Evolutionary conservation across 2,329 filamentous ascomycete species (phyloP), one percentile per base, ranked within the genome.

Genomic region (Alternaria metachromatica): DNA sequence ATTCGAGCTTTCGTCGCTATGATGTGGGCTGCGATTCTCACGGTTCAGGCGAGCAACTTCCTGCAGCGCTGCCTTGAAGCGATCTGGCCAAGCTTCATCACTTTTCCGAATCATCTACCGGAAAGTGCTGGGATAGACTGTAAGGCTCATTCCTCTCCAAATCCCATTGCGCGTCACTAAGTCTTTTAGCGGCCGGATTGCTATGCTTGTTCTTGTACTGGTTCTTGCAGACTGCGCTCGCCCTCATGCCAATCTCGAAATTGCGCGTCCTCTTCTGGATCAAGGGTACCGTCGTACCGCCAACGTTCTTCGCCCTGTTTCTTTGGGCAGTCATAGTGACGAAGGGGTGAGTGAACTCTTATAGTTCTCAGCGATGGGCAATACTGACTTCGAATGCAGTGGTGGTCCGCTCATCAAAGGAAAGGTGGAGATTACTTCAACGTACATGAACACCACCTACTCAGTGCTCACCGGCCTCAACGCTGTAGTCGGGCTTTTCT

Each of bases 151-250:
- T n/a, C n/a, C n/a, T n/a, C n/a, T n/a, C n/a, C n/a, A n/a, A n/a
- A n/a, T n/a, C n/a, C n/a, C n/a, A n/a, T n/a, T n/a, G n/a, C n/a
- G n/a, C n/a, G 21, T 43, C 15, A n/a, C 57, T 60, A 28, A 60
- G 9, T 25, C 28, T 74, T 78, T 78, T 75, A 48, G 81, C 83
- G 13, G 80, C 82, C 20, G 81, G 84, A 25, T 76, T 87, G 28
- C 78, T 86, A 2, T 86, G 82, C 62, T 83, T 86, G 64, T 82
- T 86, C 56, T 72, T 87, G 45, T 87, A 87, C 72, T 87, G 84
- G 80, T 78, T 83, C 28, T 69, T 84, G 20, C 85, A 85, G 15
- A 81, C 82, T 8, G 75, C 76, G 1, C 75, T 85, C 7, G 76
- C 78, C 26, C 63, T 81, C 8, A 83, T 83, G 77, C 82, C 81